These are phyloP conservation scores for Claviceps purpurea DNA, from an alignment of 2,329 filamentous ascomycete genomes.

Conservation along the genomic window DNA sequence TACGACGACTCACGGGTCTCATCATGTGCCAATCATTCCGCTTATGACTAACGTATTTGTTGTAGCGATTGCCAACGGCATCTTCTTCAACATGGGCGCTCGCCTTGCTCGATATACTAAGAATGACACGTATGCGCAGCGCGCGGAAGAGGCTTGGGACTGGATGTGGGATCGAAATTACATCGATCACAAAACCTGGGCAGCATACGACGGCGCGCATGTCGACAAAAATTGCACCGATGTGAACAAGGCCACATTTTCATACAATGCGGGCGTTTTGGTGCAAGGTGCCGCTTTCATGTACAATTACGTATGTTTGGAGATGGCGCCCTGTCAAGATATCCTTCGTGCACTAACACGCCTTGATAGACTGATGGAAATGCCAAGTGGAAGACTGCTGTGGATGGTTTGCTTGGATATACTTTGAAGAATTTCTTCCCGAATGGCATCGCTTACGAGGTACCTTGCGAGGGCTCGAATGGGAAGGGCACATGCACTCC, in stretches of 20 bases:
- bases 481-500: constrained; percentile 44
- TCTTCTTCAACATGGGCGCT: constrained; percentile 52
- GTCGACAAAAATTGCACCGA: constrained; percentile 44
- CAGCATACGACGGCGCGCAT: constrained; percentile 52
- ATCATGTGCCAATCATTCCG: not conserved
- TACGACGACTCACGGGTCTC: constrained; percentile 17
- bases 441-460: constrained; percentile 48
- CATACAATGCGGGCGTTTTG: constrained; percentile 51
- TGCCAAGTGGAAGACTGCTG: constrained; percentile 38
- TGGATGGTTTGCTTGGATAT: constrained; percentile 41
- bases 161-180: constrained; percentile 43
- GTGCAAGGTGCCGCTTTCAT: constrained; percentile 52
- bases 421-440: constrained; percentile 40
- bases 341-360: constrained; percentile 7
- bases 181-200: constrained; percentile 45
- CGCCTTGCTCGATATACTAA: constrained; percentile 59
- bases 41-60: not conserved
- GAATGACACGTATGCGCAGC: constrained; percentile 50
- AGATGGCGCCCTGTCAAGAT: not conserved
- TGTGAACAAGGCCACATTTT: constrained; percentile 50
- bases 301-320: constrained; percentile 45
- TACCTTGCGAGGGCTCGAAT: constrained; percentile 50
- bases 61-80: constrained; percentile 44
- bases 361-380: constrained; percentile 33
- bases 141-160: constrained; percentile 48